Percentiles rank a stretch among this genome's conserved stretches.
These are phyloP conservation scores for Dactylorhiza incarnata DNA, from an alignment of 106 monocot genomes.

Conservation along the genomic window DNA sequence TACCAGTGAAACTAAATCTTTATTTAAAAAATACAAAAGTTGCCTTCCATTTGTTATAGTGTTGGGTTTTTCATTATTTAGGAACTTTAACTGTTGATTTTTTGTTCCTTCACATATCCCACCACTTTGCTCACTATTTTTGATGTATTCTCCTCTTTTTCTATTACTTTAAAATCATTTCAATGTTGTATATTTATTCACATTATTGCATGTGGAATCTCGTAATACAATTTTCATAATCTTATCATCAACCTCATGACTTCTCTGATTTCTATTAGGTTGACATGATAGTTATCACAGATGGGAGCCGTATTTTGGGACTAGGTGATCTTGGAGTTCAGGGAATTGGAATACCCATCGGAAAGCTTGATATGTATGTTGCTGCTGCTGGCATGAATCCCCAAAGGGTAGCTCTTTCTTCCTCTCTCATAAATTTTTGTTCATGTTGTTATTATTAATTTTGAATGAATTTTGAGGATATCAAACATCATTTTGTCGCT, in stretches of 20 bases:
- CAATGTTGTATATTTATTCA: background rate
- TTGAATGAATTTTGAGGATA: background rate
- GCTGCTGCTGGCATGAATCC: slow-evolving; percentile 99
- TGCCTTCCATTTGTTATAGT: background rate
- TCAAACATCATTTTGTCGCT: background rate
- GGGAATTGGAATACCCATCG: slow-evolving; percentile 98
- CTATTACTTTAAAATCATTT: background rate
- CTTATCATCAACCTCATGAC: background rate
- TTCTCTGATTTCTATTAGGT: slow-evolving; percentile 39
- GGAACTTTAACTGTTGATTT: background rate
- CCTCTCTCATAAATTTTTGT: background rate
- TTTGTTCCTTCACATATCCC: background rate
- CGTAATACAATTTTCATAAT: background rate
- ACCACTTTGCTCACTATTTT: background rate
- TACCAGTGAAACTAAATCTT: background rate
- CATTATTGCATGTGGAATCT: background rate
- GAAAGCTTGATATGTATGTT: slow-evolving; percentile 99
- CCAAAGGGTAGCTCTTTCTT: slow-evolving; percentile 50
- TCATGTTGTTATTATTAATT: background rate
- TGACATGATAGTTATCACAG: slow-evolving; percentile 97
- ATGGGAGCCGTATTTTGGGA: slow-evolving; percentile 97
- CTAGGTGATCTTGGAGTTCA: slow-evolving; percentile 99
- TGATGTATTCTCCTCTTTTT: background rate
- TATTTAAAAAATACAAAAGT: background rate
- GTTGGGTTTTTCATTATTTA: background rate